These are phyloP conservation scores for Candida sanyaensis DNA, from an alignment of 1,139 yeast genomes.

Conservation along the genomic window DNA sequence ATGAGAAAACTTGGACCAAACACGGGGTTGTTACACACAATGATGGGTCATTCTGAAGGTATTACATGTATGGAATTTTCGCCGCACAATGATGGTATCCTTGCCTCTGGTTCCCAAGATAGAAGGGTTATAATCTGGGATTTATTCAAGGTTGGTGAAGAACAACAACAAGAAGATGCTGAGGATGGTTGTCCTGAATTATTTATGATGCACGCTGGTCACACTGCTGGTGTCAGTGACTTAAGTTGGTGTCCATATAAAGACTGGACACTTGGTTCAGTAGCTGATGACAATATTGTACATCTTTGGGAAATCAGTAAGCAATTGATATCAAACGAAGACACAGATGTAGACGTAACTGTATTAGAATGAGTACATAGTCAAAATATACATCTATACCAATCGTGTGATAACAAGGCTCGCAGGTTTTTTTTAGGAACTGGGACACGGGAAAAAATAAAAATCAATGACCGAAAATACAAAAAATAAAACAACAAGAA, in stretches of 20 bases:
- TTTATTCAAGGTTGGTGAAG: slow-evolving; percentile 69
- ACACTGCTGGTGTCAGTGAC: slow-evolving; percentile 74
- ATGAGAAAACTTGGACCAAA: slow-evolving; percentile 41
- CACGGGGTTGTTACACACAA: slow-evolving; percentile 54
- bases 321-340: slow-evolving; percentile 41
- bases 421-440: background rate
- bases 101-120: slow-evolving; percentile 76
- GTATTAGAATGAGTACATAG: background rate
- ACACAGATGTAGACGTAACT: slow-evolving; percentile 14
- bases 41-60: slow-evolving; percentile 77
- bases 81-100: slow-evolving; percentile 66
- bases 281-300: slow-evolving; percentile 75
- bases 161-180: slow-evolving; percentile 76
- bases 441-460: background rate
- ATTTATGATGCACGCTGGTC: slow-evolving; percentile 88
- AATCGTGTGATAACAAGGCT: slow-evolving; percentile 1
- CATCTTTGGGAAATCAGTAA: slow-evolving; percentile 74
- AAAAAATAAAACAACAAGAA: background rate
- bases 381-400: background rate
- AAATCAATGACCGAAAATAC: background rate
- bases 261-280: slow-evolving; percentile 74
- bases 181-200: slow-evolving; percentile 82
- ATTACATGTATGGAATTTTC: slow-evolving; percentile 72
- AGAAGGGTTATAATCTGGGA: slow-evolving; percentile 78
- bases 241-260: slow-evolving; percentile 67